Conservation (phyloP, 176 grass and related monocot genomes). For the Thinopyrum elongatum region DNA sequence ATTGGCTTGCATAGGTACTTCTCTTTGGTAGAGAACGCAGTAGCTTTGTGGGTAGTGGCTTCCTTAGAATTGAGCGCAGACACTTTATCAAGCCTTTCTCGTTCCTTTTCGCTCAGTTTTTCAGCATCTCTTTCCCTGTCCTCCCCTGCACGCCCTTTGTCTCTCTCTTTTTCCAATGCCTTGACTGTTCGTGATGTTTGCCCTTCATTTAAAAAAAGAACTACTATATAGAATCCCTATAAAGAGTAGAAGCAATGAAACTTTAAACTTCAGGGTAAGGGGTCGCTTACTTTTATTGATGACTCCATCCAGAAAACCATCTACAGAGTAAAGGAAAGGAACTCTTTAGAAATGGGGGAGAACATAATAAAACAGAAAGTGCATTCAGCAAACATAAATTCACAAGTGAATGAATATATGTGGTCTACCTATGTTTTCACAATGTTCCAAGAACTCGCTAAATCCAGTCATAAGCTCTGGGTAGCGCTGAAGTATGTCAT, state of each 20-base stretch:
- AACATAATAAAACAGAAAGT: slow-evolving; percentile 25
- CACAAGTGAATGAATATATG: slow-evolving; percentile 1
- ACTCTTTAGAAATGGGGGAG: slow-evolving; percentile 15
- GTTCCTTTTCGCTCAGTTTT: slow-evolving; percentile 50
- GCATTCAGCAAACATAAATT: neutral
- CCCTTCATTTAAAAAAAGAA: slow-evolving; percentile 42
- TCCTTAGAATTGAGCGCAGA: slow-evolving; percentile 50
- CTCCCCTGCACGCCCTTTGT: slow-evolving; percentile 49
- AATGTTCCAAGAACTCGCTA: slow-evolving; percentile 68
- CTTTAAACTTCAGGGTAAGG: neutral
- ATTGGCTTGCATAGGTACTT: slow-evolving; percentile 75
- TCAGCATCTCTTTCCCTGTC: slow-evolving; percentile 60
- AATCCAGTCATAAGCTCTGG: slow-evolving; percentile 71
- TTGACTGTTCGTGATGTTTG: slow-evolving; percentile 37
- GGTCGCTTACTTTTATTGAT: slow-evolving; percentile 66
- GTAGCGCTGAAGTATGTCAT: slow-evolving; percentile 64
- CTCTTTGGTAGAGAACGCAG: slow-evolving; percentile 52
- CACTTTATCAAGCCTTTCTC: slow-evolving; percentile 50
- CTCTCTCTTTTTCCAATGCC: slow-evolving; percentile 53
- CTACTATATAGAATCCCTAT: neutral
- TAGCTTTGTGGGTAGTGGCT: slow-evolving; percentile 31
- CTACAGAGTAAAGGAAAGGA: slow-evolving; percentile 51
- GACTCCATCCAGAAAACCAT: slow-evolving; percentile 69
- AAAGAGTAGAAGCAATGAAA: neutral
- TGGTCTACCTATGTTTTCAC: slow-evolving; percentile 71